phyloP scores from a whole-genome alignment of 2,329 filamentous ascomycete species.

The Parafenestella ontariensis region DNA sequence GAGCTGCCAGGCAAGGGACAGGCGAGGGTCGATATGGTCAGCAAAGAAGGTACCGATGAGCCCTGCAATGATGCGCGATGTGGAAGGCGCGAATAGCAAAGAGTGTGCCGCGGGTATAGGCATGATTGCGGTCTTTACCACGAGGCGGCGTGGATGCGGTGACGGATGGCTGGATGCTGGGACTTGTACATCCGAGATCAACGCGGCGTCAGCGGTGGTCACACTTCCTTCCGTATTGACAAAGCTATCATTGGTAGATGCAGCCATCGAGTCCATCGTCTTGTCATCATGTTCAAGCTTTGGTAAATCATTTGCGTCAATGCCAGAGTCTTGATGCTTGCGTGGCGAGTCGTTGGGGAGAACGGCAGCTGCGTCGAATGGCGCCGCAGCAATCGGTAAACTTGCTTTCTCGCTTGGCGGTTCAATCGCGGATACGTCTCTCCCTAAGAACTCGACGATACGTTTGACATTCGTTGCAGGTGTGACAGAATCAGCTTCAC shows the following conservation, averaged over 20 bases:
- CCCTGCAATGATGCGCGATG: constrained; percentile 77
- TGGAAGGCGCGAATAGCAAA: constrained; percentile 79
- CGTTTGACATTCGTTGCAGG: constrained; percentile 73
- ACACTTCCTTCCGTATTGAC: constrained; percentile 28
- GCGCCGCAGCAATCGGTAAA: constrained; percentile 59
- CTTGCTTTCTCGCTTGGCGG: constrained; percentile 44
- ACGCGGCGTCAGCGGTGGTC: constrained; percentile 17
- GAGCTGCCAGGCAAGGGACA: constrained; percentile 89
- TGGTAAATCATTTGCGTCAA: constrained; percentile 40
- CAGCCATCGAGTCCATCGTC: constrained; percentile 18
- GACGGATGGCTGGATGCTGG: constrained; percentile 18
- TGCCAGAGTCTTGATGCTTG: constrained; percentile 45
- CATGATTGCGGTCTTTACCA: constrained; percentile 73
- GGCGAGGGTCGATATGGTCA: constrained; percentile 74
- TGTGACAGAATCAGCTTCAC: constrained; percentile 77
- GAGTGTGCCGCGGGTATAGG: constrained; percentile 82
- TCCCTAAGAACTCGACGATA: constrained; percentile 61
- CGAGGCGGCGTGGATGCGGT: constrained; percentile 41
- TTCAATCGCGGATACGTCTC: constrained; percentile 44
- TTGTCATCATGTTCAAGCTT: constrained; percentile 23
- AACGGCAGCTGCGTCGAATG: constrained; percentile 49
- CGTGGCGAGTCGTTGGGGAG: constrained; percentile 29
- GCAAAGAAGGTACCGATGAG: constrained; percentile 83
- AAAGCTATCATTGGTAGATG: constrained; percentile 25
- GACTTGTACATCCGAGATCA: constrained; percentile 4